These are phyloP conservation scores for Euphorbia lathyris DNA, from an alignment of 345 rosid genomes.

Conservation along the genomic window DNA sequence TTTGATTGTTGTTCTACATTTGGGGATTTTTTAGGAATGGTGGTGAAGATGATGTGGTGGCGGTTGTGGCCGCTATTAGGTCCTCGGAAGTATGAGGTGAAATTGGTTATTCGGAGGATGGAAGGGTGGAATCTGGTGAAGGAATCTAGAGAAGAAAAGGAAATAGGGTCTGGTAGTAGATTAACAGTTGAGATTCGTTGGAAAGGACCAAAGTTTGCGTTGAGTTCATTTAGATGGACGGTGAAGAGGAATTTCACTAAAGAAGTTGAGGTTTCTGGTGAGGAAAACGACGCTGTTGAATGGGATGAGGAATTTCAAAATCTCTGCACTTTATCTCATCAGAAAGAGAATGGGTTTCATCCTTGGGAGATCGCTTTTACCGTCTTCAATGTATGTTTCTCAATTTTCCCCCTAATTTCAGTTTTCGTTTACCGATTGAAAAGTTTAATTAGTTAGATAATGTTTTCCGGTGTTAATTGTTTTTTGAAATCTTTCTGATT, in stretches of 20 bases:
- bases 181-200: constrained; percentile 82
- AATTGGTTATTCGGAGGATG: constrained; percentile 51
- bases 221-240: constrained; percentile 62
- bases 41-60: constrained; percentile 99
- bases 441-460: no score
- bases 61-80: constrained; percentile 86
- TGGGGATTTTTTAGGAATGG: constrained; percentile 43
- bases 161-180: constrained; percentile 32
- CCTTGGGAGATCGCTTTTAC: no score
- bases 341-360: no score
- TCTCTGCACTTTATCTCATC: no score
- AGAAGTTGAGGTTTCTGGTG: no score
- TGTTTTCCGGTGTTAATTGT: no score
- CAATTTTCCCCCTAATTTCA: background rate
- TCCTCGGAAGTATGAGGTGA: constrained; percentile 75
- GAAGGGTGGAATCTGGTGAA: constrained; percentile 78
- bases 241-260: constrained; percentile 84
- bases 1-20: background rate
- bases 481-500: no score
- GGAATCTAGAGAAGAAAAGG: constrained; percentile 31
- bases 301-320: no score
- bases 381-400: constrained; percentile 38
- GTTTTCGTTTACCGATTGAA: no score
- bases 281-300: no score
- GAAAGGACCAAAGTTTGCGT: constrained; percentile 83